These are phyloP conservation scores for Plasmodiophora brassicae DNA, from an alignment of 208 protist genomes.

Conservation along the genomic window DNA sequence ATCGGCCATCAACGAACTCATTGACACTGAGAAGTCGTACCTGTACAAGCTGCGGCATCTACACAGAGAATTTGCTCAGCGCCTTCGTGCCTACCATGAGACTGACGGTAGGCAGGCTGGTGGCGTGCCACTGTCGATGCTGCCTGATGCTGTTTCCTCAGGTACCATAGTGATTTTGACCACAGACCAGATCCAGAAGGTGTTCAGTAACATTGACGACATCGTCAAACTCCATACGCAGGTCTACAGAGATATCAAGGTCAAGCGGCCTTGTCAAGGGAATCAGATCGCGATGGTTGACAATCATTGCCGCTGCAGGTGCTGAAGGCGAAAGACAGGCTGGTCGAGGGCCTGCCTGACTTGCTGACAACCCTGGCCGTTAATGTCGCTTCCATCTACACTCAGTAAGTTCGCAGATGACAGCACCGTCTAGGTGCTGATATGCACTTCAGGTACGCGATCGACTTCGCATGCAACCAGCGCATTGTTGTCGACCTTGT, in stretches of 20 bases:
- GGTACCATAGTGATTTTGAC: not conserved
- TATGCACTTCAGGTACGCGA: not conserved
- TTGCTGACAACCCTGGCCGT: too few species aligned
- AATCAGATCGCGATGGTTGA: too few species aligned
- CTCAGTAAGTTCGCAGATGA: too few species aligned
- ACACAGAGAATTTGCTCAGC: not conserved
- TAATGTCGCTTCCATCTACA: too few species aligned
- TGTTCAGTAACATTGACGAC: not conserved
- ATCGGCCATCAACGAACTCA: not conserved
- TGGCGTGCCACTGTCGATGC: not conserved
- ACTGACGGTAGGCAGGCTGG: not conserved
- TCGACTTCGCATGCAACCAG: not conserved
- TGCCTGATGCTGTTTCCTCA: not conserved
- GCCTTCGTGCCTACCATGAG: not conserved
- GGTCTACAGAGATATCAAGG: not conserved
- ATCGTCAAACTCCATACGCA: not conserved
- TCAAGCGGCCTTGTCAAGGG: too few species aligned
- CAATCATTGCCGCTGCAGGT: too few species aligned
- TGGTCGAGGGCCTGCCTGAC: too few species aligned
- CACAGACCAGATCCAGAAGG: not conserved
- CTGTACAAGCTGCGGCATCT: not conserved
- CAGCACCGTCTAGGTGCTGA: too few species aligned
- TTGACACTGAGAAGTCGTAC: not conserved
- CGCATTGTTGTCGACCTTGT: not conserved
- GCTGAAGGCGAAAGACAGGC: too few species aligned